Conservation (phyloP, 192 early-diverging fungal genomes). For the Thamnidium elegans region DNA sequence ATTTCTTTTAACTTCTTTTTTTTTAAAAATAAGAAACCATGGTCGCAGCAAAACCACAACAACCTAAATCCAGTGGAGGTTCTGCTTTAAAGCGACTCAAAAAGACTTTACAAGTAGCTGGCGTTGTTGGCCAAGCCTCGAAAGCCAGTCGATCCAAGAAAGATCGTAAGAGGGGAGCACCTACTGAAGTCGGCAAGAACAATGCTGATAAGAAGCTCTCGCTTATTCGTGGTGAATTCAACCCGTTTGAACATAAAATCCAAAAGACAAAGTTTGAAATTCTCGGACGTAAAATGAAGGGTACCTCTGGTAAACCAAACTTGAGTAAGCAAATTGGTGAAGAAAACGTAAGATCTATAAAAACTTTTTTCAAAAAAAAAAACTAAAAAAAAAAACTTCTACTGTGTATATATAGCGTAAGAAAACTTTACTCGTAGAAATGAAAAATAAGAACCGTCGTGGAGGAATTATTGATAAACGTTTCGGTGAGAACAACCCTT, state of each 20-base stretch:
- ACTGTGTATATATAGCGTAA: constrained; percentile 73
- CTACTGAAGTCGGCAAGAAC: constrained; percentile 54
- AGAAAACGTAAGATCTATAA: constrained; percentile 57
- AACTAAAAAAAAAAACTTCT: neutral
- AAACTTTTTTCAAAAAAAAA: neutral
- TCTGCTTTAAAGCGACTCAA: constrained; percentile 86
- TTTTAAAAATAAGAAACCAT: neutral
- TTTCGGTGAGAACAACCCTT: constrained; percentile 89
- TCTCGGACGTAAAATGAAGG: constrained; percentile 79
- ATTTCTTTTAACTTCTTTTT: neutral
- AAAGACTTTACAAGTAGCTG: constrained; percentile 70
- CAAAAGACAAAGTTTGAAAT: constrained; percentile 81
- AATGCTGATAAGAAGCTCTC: constrained; percentile 46
- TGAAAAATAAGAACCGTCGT: constrained; percentile 62
- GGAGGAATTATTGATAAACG: constrained; percentile 87
- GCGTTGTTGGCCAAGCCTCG: constrained; percentile 69
- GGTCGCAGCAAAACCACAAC: constrained; percentile 6
- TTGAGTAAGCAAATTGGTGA: constrained; percentile 77
- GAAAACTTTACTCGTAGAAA: constrained; percentile 78
- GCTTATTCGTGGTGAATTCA: constrained; percentile 52
- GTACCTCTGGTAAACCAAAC: constrained; percentile 77
- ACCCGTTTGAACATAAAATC: constrained; percentile 90
- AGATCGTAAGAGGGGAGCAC: constrained; percentile 51
- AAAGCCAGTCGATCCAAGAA: constrained; percentile 64
- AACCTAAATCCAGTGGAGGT: constrained; percentile 33